These are phyloP conservation scores for Euphorbia lathyris DNA, from an alignment of 345 rosid genomes.

Conservation along the genomic window DNA sequence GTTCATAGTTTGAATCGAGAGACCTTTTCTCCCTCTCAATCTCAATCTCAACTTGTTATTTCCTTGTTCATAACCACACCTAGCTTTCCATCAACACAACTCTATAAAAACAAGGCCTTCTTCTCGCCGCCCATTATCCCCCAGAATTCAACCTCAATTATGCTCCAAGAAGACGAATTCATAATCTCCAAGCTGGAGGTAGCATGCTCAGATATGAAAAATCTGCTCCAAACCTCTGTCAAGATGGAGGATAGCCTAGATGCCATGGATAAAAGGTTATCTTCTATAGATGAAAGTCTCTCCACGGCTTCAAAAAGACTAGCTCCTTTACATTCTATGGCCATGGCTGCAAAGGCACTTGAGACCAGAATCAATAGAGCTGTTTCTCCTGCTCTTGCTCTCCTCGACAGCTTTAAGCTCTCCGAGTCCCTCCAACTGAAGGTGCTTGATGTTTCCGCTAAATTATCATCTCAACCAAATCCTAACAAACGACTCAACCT, in stretches of 20 bases:
- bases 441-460: constrained; percentile 37
- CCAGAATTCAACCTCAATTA: constrained; percentile 18
- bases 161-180: constrained; percentile 30
- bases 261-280: constrained; percentile 39
- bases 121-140: not conserved
- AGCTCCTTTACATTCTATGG: constrained; percentile 53
- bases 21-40: constrained; percentile 10
- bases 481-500: constrained; percentile 35
- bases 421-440: constrained; percentile 45
- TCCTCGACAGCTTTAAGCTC: constrained; percentile 47
- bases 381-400: constrained; percentile 44
- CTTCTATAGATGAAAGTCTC: constrained; percentile 34
- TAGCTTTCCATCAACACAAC: not conserved
- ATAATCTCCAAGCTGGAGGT: constrained; percentile 33
- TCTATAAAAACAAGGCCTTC: not conserved
- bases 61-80: constrained; percentile 6
- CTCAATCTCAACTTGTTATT: not conserved
- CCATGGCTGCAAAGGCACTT: constrained; percentile 55
- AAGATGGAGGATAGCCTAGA: constrained; percentile 33
- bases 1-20: constrained; percentile 38
- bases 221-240: constrained; percentile 32
- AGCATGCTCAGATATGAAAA: constrained; percentile 44
- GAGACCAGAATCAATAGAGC: constrained; percentile 62
- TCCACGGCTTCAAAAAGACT: constrained; percentile 42
- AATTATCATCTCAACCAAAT: constrained; percentile 21